Conservation (phyloP, 2,329 filamentous ascomycete genomes). For the Volutella citrinella region DNA sequence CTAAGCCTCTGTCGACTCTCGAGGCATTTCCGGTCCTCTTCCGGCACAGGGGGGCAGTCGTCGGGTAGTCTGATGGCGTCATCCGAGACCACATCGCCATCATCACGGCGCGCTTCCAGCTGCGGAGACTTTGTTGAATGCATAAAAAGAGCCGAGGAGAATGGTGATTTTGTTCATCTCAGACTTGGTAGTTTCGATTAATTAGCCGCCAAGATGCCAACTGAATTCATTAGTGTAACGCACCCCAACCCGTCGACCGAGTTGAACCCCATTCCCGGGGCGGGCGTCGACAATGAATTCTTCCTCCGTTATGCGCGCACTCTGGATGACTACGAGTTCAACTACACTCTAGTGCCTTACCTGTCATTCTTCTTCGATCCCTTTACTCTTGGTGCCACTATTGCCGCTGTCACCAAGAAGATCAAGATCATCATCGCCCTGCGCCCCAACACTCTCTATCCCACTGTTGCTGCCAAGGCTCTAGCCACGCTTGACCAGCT, state of each 20-base stretch:
- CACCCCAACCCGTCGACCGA: constrained; percentile 57
- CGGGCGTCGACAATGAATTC: constrained; percentile 52
- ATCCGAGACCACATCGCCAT: no score
- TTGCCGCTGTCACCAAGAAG: constrained; percentile 54
- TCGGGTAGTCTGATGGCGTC: no score
- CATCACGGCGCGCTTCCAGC: no score
- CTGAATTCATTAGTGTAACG: constrained; percentile 58
- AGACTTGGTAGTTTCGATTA: no score
- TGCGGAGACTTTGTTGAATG: no score
- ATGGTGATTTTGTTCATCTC: no score
- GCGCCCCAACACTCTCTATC: constrained; percentile 56
- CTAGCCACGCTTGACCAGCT: constrained; percentile 61
- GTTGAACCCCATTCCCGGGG: constrained; percentile 48
- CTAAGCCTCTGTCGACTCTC: no score
- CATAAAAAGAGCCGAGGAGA: no score
- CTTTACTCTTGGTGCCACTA: constrained; percentile 57
- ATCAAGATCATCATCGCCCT: constrained; percentile 61
- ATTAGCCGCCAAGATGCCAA: constrained; percentile 27
- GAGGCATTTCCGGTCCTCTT: no score
- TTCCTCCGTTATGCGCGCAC: constrained; percentile 54
- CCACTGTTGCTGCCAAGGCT: constrained; percentile 60
- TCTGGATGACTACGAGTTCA: constrained; percentile 59
- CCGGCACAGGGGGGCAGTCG: no score
- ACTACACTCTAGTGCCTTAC: constrained; percentile 61
- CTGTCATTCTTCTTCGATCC: constrained; percentile 41